Evolutionary conservation across 176 grass and related monocot genomes (phyloP), one percentile per base, ranked within the genome.

Genomic region (Urochloa ruziziensis): DNA sequence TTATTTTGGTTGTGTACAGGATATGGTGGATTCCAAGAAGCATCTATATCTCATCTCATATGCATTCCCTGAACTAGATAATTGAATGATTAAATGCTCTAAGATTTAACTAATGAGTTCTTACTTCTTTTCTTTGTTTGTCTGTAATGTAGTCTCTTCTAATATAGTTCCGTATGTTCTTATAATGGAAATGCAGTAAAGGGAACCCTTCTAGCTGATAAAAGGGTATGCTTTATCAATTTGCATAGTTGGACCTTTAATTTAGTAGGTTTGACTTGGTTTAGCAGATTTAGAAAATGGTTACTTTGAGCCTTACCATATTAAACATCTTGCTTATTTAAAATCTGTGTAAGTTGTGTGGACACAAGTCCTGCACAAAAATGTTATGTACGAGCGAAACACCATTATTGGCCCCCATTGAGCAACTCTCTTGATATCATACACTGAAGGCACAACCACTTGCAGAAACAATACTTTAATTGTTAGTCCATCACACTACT

Each of bases 101-200:
- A 27, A 18, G 0, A 16, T 84, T 57, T 73, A 77, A 84, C 86
- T 84, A 79, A 74, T 80, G 13, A 1, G 10, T 56, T 80, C 8
- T 77, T 53, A 64, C 34, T 34, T 64, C 62, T 64, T 64, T 7
- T 1, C 27, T 77, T 30, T 39, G 62, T 32, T 93, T 78, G 25
- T 82, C 48, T 88, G 19, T 57, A 37, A 21, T 62, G 37, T 67
- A 97, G 94, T 90, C 91, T 82, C 87, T 97, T 76, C 87, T 97
- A 78, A 92, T 87, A 21, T 91, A 97, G 79, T 80, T 94, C 42
- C 91, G 90, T 4, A 63, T 97, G 89, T 97, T 94, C 73, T 85
- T 85, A 85, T 79, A 73, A 90, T 63, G 91, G 94, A 63, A 53
- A 17, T 25, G 75, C 86, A 72, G 87, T 90, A 14, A 94, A 97